Percentiles rank a stretch among this genome's conserved stretches.
These are phyloP conservation scores for Fusarium xylarioides DNA, from an alignment of 2,329 filamentous ascomycete genomes.

Conservation along the genomic window DNA sequence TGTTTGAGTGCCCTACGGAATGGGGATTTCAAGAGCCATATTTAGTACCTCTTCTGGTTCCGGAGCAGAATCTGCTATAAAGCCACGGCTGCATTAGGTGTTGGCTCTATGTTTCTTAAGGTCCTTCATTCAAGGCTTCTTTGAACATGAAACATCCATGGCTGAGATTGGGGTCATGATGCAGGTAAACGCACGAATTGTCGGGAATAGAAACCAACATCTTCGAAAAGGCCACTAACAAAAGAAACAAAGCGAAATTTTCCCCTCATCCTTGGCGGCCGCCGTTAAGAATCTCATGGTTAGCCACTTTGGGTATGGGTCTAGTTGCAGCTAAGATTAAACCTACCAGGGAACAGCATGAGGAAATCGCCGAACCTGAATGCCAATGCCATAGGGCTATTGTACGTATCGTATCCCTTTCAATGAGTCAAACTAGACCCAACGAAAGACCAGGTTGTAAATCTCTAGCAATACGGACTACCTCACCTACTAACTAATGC, in stretches of 20 bases:
- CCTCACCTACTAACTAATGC: neutral
- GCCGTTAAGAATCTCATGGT: conserved; percentile 4
- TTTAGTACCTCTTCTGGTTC: neutral
- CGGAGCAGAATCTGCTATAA: neutral
- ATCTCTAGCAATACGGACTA: neutral
- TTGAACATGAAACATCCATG: conserved; percentile 14
- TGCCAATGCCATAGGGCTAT: conserved; percentile 16
- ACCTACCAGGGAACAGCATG: conserved; percentile 11
- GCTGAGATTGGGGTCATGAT: neutral
- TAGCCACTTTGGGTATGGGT: conserved; percentile 25
- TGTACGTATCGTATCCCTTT: neutral
- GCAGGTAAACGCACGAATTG: neutral
- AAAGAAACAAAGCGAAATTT: neutral
- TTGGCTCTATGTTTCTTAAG: neutral
- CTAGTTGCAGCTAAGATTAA: conserved; percentile 14
- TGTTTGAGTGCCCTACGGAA: neutral
- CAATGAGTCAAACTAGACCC: neutral
- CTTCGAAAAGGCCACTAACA: neutral
- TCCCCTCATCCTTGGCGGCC: conserved; percentile 4
- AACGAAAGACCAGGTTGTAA: neutral
- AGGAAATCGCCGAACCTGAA: conserved; percentile 28
- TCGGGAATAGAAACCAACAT: conserved; percentile 11
- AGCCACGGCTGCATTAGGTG: neutral
- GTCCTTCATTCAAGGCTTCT: neutral
- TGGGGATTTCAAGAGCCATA: neutral